These are phyloP conservation scores for Karstenula rhodostoma DNA, from an alignment of 2,329 filamentous ascomycete species.

Conservation along the genomic window DNA sequence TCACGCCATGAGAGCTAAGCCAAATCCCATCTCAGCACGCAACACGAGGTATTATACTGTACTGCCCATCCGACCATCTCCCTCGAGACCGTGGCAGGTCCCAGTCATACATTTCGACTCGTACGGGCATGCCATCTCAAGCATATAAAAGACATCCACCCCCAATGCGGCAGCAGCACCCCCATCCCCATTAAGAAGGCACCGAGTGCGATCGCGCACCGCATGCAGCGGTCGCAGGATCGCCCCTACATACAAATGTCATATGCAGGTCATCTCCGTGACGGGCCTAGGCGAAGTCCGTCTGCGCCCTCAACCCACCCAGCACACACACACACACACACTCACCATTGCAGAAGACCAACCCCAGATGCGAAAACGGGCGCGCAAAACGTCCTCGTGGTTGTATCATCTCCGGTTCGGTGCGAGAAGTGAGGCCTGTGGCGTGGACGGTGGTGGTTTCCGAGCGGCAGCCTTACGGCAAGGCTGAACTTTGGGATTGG, in stretches of 20 bases:
- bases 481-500: conserved; percentile 2
- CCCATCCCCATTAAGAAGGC: conserved; percentile 5
- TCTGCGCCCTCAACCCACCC: not conserved
- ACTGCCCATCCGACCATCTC: no score
- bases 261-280: conserved; percentile 6
- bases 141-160: not conserved
- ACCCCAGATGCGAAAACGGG: not conserved
- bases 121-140: not conserved
- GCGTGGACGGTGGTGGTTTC: not conserved
- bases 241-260: not conserved
- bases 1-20: no score
- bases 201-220: not conserved
- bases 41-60: no score
- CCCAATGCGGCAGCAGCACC: not conserved
- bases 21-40: no score
- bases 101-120: not conserved
- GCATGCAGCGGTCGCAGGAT: conserved; percentile 5
- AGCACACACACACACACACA: no score
- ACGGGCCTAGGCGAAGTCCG: conserved; percentile 12
- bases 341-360: not conserved
- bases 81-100: no score
- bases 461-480: not conserved
- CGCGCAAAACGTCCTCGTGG: not conserved
- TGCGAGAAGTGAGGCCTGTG: not conserved
- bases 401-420: conserved; percentile 1